Percentiles rank a stretch among this genome's conserved stretches.
Evolutionary conservation across 176 grass and related monocot species (phyloP).

Genomic region (Typha latifolia): DNA sequence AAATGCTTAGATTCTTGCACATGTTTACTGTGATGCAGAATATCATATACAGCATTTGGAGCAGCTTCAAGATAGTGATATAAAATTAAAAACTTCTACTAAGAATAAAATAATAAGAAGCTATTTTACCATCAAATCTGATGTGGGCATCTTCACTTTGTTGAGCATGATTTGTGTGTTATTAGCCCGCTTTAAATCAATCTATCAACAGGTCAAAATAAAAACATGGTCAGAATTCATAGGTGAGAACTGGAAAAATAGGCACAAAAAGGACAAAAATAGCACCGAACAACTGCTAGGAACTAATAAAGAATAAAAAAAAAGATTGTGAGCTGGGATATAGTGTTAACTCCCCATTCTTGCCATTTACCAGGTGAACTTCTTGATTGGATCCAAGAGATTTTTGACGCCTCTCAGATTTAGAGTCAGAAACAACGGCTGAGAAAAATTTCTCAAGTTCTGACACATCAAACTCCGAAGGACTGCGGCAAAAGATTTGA

Average conservation of each 20-base stretch:
- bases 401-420: constrained; percentile 69
- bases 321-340: background rate
- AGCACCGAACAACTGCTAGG: too few relatives aligned
- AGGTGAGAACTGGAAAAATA: background rate
- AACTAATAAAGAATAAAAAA: too few relatives aligned
- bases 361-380: constrained; percentile 78
- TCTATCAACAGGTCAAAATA: constrained; percentile 30
- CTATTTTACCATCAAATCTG: constrained; percentile 84
- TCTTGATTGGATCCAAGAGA: constrained; percentile 90
- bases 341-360: background rate
- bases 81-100: background rate
- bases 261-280: background rate
- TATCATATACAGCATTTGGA: too few relatives aligned
- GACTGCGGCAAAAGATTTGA: constrained; percentile 43
- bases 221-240: background rate
- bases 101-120: constrained; percentile 9
- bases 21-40: too few relatives aligned
- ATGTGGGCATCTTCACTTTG: constrained; percentile 94
- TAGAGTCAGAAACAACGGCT: constrained; percentile 57
- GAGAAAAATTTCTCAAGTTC: constrained; percentile 91
- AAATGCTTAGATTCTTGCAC: too few relatives aligned
- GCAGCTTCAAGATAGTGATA: too few relatives aligned
- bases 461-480: constrained; percentile 84
- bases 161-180: constrained; percentile 97
- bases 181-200: constrained; percentile 93